Evolutionary conservation across 2,329 filamentous ascomycete species (phyloP), one percentile per base, ranked within the genome.

Genomic region (Akanthomyces lecanii): DNA sequence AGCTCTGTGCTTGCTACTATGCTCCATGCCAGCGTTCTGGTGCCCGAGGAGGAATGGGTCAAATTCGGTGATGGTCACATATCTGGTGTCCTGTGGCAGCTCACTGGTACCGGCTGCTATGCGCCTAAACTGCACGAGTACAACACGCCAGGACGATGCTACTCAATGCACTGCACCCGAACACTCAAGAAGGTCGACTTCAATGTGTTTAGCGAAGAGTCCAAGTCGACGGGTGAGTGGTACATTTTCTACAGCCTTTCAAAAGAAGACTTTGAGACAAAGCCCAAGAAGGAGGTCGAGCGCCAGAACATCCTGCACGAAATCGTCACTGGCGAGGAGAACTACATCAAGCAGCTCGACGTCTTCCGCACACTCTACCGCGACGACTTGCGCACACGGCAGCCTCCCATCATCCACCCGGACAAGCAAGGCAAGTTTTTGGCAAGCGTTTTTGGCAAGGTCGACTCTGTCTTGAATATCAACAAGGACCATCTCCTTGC

Each of bases 21-120:
- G 91, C 85, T 94, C 67, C 82, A 85, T 28, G 86, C 89, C 10
- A 89, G 88, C 45, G 91, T 92, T 12, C 78, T 99, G 38, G 80
- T 96, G 5, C 88, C 89, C 16, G 94, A 97, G 40, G 95, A 99
- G 74, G 96, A 99, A 77, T 99, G 96, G 95, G 89, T 99, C 67
- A 97, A 96, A 72, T 93, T 98, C 72, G 90, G 91, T 7, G 81
- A 84, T 1, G 91, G 89, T 7, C 85, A 84, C 28, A 86, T 98
- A 70, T 93, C 90, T 25, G 96, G 95, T 62, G 93, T 99, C 5
- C 79, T 99, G 51, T 97, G 90, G 82, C 96, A 99, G 74, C 80
- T 99, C 55, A 97, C 93, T 3, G 92, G 93, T 7, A 86, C 86
- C 25, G 95, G 95, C 16, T 99, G 95, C 73, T 99, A 99, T 74